Base-by-base conservation (phyloP, 441 rosid species). In the Capsella rubella region DNA sequence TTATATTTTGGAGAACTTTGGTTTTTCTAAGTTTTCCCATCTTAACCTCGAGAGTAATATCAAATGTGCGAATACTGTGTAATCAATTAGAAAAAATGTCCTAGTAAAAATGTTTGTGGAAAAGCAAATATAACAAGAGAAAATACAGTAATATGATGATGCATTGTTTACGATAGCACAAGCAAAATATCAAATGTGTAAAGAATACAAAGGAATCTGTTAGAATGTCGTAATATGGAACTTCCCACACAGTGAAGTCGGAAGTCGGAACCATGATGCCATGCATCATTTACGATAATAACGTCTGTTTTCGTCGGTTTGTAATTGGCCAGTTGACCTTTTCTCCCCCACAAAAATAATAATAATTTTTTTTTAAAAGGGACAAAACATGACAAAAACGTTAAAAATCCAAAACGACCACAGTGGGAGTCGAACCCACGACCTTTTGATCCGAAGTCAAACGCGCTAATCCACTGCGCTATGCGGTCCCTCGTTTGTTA, bases 391-490 rank as follows among this genome's bases (percentile, higher is more conserved):
- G 43, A 39, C 5, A 43, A 45, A 45, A 45, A 5, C n/a, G 8
- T 18, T 1, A 21, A 21, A 18, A 11, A 28, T 21, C 25, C 8
- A 28, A 32, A 7, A 4, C 91, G 94, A 89, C 93, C 95, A 86
- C 96, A 91, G 90, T 90, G 93, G 97, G 93, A 89, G 92, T 90
- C 95, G 98, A 93, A 92, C 93, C 93, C 93, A 85, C 91, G 98
- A 95, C 97, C 98, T 96, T 96, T 82, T 89, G 95, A 93, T 93
- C 97, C 98, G 97, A 91, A 93, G 97, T 96, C 98, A 89, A 83
- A 96, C 97, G 97, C 97, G 95, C 98, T 91, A 90, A 91, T 93
- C 98, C 97, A 91, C 97, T 91, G 97, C 97, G 96, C 97, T 91
- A 93, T 90, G 96, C 98, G 91, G 93, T 87, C 97, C 0, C 3